Evolutionary conservation across 2,329 filamentous ascomycete species (phyloP).

Genomic region (Ophiostoma sp.): DNA sequence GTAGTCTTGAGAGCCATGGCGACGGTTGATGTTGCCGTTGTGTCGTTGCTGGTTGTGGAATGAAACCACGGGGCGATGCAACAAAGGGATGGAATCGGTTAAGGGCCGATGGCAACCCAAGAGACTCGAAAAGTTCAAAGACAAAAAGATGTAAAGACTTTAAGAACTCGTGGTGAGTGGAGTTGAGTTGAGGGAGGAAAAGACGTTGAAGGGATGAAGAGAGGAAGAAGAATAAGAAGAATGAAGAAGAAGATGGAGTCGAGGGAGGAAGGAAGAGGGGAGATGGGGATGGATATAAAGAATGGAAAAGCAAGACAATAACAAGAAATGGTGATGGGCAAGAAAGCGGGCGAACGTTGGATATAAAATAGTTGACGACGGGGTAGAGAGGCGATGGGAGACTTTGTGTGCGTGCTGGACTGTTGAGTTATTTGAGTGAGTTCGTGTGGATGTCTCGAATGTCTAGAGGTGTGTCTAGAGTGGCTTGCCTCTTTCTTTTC

Average conservation of each 20-base stretch:
- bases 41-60: background rate
- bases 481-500: background rate
- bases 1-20: constrained; percentile 26
- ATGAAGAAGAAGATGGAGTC: background rate
- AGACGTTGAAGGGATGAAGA: constrained; percentile 5
- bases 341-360: constrained; percentile 22
- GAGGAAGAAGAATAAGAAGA: constrained; percentile 16
- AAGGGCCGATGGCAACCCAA: background rate
- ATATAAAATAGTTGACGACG: constrained; percentile 24
- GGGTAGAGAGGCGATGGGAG: background rate
- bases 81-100: background rate
- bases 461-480: background rate
- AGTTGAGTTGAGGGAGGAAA: constrained; percentile 6
- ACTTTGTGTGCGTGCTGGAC: background rate
- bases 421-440: background rate
- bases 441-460: background rate
- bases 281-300: constrained; percentile 8
- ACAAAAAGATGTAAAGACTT: constrained; percentile 1
- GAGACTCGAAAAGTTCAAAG: background rate
- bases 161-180: background rate
- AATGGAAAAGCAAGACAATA: constrained; percentile 14
- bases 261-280: background rate
- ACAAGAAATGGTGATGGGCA: constrained; percentile 24
- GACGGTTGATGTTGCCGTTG: background rate
- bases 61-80: background rate